These are phyloP conservation scores for Yamadazyma atlantica DNA, from an alignment of 1,139 yeast species.

Conservation along the genomic window DNA sequence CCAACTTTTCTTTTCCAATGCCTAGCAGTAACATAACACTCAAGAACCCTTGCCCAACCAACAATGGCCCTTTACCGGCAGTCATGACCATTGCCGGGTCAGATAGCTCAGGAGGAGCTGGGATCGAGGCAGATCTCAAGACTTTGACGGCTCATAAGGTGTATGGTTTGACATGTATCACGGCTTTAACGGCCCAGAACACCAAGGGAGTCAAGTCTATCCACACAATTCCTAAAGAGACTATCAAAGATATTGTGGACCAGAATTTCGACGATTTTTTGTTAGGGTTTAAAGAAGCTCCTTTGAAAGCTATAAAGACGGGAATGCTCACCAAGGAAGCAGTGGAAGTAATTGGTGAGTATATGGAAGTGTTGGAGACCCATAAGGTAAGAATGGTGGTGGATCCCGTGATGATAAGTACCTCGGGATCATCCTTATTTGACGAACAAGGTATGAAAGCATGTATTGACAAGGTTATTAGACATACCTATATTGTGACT, in stretches of 20 bases:
- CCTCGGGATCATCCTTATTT: slow-evolving; percentile 66
- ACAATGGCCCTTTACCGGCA: slow-evolving; percentile 22
- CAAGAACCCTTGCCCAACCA: background rate
- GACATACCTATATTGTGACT: slow-evolving; percentile 62
- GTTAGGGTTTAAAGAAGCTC: slow-evolving; percentile 25
- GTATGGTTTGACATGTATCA: slow-evolving; percentile 77
- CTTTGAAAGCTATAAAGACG: slow-evolving; percentile 69
- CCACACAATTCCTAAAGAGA: slow-evolving; percentile 43
- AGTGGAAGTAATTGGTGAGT: slow-evolving; percentile 44
- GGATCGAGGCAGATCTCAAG: slow-evolving; percentile 89
- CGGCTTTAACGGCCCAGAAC: slow-evolving; percentile 86
- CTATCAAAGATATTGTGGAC: slow-evolving; percentile 48
- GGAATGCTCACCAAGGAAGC: slow-evolving; percentile 74
- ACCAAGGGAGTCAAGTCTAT: slow-evolving; percentile 58
- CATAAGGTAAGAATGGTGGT: slow-evolving; percentile 49
- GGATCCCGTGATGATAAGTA: slow-evolving; percentile 84
- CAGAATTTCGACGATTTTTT: slow-evolving; percentile 64
- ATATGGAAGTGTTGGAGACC: slow-evolving; percentile 26
- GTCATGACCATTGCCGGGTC: slow-evolving; percentile 79
- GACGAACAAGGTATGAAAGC: slow-evolving; percentile 46
- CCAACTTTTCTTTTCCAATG: no score
- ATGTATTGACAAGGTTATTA: slow-evolving; percentile 49
- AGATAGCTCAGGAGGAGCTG: slow-evolving; percentile 93
- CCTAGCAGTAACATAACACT: background rate
- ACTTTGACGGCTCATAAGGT: slow-evolving; percentile 78